Evolutionary conservation across 768 basidiomycete genomes (phyloP), one percentile per base, ranked within the genome.

Genomic region (Lentinula sp.): DNA sequence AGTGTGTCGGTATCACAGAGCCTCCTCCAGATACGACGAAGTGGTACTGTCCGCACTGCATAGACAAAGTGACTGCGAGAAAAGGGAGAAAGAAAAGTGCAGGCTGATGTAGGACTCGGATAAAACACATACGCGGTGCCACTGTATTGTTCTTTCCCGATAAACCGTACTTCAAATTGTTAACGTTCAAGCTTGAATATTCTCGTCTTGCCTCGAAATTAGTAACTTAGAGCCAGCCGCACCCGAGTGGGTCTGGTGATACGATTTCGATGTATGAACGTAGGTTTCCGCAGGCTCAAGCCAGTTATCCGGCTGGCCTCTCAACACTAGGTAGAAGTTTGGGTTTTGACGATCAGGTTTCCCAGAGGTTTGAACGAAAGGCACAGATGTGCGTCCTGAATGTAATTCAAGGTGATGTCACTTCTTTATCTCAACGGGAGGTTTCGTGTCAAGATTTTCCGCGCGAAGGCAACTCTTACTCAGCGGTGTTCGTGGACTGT

Each of bases 1-100:
- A 76, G n/a, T 87, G 85, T 65, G 83, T 86, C 31, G 79, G 81
- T 23, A 72, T 87, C 61, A 80, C 68, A 73, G 69, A 76, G 76
- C 62, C 79, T 69, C 64, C 75, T 67, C 37, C 78, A 70, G 64
- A 73, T 5, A 83, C 84, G 58, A 78, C 77, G 45, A 84, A 84
- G 83, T 84, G 79, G 62, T 86, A 84, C 65, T 76, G 78, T 9
- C 74, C 75, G 15, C 84, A 83, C 60, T 56, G 55, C n/a, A 56
- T 56, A 13, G 67, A 70, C 39, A 68, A 70, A 31, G 52, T 73
- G 8, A 64, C 70, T 2, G 71, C 67, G 9, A 69, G 76, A 11
- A 78, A 78, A 68, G 73, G 74, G 28, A 73, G 78, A 51, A 79
- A 76, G 62, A 77, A 76, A 68, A 56, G 39, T 62, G 46, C 32